These are phyloP conservation scores for Pleurotus tuoliensis DNA, from an alignment of 768 basidiomycete genomes.

Conservation along the genomic window DNA sequence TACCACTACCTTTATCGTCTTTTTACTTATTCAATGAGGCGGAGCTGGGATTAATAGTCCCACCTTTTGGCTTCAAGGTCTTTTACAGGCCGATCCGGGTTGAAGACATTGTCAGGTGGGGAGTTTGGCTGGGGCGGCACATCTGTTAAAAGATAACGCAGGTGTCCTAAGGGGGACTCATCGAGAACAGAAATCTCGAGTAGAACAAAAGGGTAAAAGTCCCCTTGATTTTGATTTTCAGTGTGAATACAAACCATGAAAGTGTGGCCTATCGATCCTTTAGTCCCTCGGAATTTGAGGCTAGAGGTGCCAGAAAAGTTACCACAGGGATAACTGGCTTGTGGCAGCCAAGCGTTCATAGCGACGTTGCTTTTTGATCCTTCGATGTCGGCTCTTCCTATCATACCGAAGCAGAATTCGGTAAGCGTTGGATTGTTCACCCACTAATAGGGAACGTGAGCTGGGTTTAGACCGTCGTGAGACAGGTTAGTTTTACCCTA, in stretches of 20 bases:
- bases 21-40: slow-evolving; percentile 78
- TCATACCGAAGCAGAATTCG: slow-evolving; percentile 79
- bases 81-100: slow-evolving; percentile 63
- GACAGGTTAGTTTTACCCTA: slow-evolving; percentile 87
- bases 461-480: slow-evolving; percentile 82
- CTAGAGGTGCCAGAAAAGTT: slow-evolving; percentile 79
- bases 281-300: slow-evolving; percentile 75
- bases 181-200: slow-evolving; percentile 77
- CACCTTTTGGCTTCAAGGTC: slow-evolving; percentile 71
- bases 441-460: slow-evolving; percentile 75
- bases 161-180: slow-evolving; percentile 79
- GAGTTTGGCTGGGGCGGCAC: slow-evolving; percentile 81
- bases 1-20: slow-evolving; percentile 80
- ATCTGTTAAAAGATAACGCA: slow-evolving; percentile 79
- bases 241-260: slow-evolving; percentile 80
- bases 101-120: slow-evolving; percentile 78
- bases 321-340: slow-evolving; percentile 80
- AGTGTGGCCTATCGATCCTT: slow-evolving; percentile 84
- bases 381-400: slow-evolving; percentile 81
- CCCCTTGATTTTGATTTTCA: slow-evolving; percentile 81
- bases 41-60: slow-evolving; percentile 66
- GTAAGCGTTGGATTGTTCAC: slow-evolving; percentile 81
- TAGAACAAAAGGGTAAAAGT: slow-evolving; percentile 81
- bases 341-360: slow-evolving; percentile 83
- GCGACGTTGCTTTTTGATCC: slow-evolving; percentile 81